These are phyloP conservation scores for Stereocaulon alpinum DNA, from an alignment of 495 filamentous ascomycete genomes.

Conservation along the genomic window DNA sequence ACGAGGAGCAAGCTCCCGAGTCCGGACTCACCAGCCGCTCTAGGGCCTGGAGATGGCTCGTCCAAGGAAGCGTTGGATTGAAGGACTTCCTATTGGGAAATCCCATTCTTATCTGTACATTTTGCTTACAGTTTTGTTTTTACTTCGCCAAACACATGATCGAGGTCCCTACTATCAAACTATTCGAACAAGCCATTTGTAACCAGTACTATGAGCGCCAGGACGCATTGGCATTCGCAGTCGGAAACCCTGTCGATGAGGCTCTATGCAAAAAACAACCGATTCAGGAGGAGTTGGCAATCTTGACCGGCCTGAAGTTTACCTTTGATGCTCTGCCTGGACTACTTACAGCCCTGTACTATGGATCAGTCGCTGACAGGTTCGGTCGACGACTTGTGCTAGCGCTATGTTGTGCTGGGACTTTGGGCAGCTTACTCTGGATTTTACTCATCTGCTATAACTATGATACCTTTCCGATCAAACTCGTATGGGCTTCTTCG, in stretches of 20 bases:
- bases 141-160: slow-evolving; percentile 18
- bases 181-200: slow-evolving; percentile 18
- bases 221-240: background rate
- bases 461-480: slow-evolving; percentile 11
- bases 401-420: slow-evolving; percentile 12
- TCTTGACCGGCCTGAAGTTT: slow-evolving; percentile 18
- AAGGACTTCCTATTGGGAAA: slow-evolving; percentile 40
- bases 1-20: background rate
- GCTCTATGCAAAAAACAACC: slow-evolving; percentile 17
- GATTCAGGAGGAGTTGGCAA: slow-evolving; percentile 19
- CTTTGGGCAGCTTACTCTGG: slow-evolving; percentile 16
- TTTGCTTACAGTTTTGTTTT: slow-evolving; percentile 14
- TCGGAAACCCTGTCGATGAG: background rate
- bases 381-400: slow-evolving; percentile 14
- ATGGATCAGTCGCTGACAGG: slow-evolving; percentile 18
- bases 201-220: slow-evolving; percentile 11
- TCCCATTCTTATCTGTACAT: slow-evolving; percentile 17
- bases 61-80: slow-evolving; percentile 36
- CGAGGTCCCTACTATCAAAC: slow-evolving; percentile 17
- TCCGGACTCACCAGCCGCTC: background rate
- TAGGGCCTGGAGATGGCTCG: slow-evolving; percentile 22
- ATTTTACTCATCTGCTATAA: slow-evolving; percentile 18
- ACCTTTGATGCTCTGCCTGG: slow-evolving; percentile 21
- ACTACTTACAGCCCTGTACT: slow-evolving; percentile 18
- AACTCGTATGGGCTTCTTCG: slow-evolving; percentile 20